Conservation (phyloP, 2,329 filamentous ascomycete species). For the Colletotrichum musicola region DNA sequence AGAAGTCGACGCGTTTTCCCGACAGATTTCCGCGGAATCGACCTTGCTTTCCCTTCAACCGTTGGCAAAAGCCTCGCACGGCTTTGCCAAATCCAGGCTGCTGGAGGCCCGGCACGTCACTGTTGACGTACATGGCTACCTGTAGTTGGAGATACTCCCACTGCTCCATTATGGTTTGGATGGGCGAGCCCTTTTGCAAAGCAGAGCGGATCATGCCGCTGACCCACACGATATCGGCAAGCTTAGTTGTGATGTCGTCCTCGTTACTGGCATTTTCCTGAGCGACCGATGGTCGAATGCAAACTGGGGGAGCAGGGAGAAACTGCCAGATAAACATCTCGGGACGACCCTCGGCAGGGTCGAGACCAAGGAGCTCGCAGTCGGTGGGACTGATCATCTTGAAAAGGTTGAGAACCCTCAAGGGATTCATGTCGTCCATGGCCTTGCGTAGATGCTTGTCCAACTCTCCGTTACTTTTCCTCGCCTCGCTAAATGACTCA, state of each 20-base stretch:
- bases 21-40: constrained; percentile 97
- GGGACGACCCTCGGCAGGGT: constrained; percentile 86
- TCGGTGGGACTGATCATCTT: constrained; percentile 87
- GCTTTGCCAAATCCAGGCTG: constrained; percentile 89
- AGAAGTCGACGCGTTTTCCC: constrained; percentile 98
- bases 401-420: constrained; percentile 91
- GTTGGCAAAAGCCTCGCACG: constrained; percentile 93
- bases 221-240: constrained; percentile 96
- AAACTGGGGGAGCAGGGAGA: constrained; percentile 92
- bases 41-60: constrained; percentile 96
- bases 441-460: constrained; percentile 94
- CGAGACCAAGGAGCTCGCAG: constrained; percentile 90
- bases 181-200: constrained; percentile 83
- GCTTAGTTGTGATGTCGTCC: constrained; percentile 95
- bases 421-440: constrained; percentile 92
- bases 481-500: constrained; percentile 84
- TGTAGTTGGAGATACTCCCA: constrained; percentile 98
- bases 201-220: constrained; percentile 89
- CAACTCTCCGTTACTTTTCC: constrained; percentile 81
- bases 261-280: constrained; percentile 95
- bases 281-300: constrained; percentile 91
- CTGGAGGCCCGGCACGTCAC: constrained; percentile 92
- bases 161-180: constrained; percentile 95
- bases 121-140: constrained; percentile 98
- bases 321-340: constrained; percentile 99